These are phyloP conservation scores for Puya raimondii DNA, from an alignment of 176 grass and related monocot genomes.

Conservation along the genomic window DNA sequence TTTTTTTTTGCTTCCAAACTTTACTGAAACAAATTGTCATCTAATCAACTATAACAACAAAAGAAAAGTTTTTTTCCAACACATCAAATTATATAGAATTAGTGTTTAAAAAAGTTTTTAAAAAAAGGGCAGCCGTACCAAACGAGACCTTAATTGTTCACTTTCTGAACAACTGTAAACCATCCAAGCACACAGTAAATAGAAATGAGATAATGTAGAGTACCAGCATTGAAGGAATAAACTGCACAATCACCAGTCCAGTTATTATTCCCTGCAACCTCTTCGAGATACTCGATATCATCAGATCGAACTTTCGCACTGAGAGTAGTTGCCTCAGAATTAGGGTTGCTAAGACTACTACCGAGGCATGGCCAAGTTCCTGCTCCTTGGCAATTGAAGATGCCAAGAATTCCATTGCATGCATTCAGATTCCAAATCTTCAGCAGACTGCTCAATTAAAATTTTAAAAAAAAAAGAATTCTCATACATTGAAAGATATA, in stretches of 20 bases:
- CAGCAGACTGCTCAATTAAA: constrained; percentile 19
- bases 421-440: constrained; percentile 28
- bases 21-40: no score
- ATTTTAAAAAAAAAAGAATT: not conserved
- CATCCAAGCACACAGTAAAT: not conserved
- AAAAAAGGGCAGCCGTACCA: no score
- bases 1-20: no score
- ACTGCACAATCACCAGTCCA: constrained; percentile 26
- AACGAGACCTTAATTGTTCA: no score
- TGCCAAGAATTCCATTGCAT: constrained; percentile 16
- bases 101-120: no score
- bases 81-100: no score
- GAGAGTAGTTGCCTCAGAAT: constrained; percentile 7
- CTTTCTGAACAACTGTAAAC: not conserved
- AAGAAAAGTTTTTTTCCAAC: no score
- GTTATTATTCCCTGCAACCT: constrained; percentile 13
- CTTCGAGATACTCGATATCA: constrained; percentile 20
- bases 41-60: no score
- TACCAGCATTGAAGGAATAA: constrained; percentile 21
- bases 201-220: not conserved
- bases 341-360: not conserved
- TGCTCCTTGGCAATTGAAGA: constrained; percentile 27
- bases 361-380: constrained; percentile 17
- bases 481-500: not conserved
- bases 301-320: constrained; percentile 10